A percentile compares a stretch with the other conserved stretches of the same genome.
Evolutionary conservation across 495 filamentous ascomycete species (phyloP).

Genomic region (Trichoderma erinaceum): DNA sequence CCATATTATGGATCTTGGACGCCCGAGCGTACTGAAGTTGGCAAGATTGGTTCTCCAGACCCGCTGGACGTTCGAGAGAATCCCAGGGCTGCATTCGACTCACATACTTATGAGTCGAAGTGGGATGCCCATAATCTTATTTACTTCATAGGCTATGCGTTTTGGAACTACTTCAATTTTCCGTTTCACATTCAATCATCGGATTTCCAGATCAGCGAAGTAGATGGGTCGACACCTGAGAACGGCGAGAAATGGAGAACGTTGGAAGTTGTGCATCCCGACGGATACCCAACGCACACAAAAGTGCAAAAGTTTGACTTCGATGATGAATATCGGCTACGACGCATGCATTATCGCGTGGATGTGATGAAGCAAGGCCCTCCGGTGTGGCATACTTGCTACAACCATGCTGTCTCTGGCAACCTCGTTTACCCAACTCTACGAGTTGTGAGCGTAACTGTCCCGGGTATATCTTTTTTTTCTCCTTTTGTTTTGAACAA

Average conservation of each 20-base stretch:
- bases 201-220: background rate
- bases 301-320: background rate
- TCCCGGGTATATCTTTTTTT: background rate
- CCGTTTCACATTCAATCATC: background rate
- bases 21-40: background rate
- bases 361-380: background rate
- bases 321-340: background rate
- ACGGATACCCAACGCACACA: background rate
- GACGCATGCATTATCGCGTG: background rate
- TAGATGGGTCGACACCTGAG: background rate
- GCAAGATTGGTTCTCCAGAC: background rate
- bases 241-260: background rate
- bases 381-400: background rate
- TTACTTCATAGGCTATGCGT: background rate
- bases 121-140: background rate
- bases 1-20: background rate
- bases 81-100: background rate
- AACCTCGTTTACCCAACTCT: background rate
- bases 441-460: background rate
- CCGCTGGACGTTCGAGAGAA: background rate
- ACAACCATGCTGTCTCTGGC: background rate
- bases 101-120: background rate
- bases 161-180: conserved; percentile 7
- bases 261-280: background rate
- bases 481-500: background rate